These are phyloP conservation scores for Kondoa subrosea DNA, from an alignment of 768 basidiomycete species.

Conservation along the genomic window DNA sequence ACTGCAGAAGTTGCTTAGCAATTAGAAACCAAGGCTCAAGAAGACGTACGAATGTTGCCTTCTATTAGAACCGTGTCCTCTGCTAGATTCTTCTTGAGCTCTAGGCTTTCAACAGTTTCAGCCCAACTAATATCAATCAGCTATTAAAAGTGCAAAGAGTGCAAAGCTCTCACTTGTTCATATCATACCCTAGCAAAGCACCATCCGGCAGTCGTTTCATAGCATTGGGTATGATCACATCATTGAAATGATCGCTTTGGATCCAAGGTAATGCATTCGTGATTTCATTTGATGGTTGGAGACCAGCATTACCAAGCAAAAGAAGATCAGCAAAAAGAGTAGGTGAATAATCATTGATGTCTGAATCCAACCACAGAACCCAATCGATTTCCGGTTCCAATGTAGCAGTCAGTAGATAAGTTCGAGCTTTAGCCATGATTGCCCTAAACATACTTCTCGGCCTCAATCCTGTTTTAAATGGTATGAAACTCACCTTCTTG, in stretches of 20 bases:
- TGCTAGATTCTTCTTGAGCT: constrained; percentile 3
- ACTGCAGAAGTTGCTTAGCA: not conserved
- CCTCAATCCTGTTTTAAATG: not conserved
- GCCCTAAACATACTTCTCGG: constrained; percentile 1
- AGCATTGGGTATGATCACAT: constrained; percentile 4
- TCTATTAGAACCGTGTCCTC: constrained; percentile 20
- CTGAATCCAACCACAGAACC: constrained; percentile 25
- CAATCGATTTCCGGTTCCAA: constrained; percentile 21
- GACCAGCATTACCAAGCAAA: constrained; percentile 7
- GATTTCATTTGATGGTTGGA: constrained; percentile 8
- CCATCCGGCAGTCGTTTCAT: constrained; percentile 12
- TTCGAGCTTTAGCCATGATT: constrained; percentile 19
- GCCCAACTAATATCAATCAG: constrained; percentile 19
- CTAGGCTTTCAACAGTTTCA: constrained; percentile 22
- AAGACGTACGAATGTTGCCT: constrained; percentile 14
- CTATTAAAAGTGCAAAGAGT: not conserved
- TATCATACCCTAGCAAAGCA: constrained; percentile 19
- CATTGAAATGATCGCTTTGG: not conserved
- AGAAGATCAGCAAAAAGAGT: constrained; percentile 19
- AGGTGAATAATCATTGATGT: constrained; percentile 20
- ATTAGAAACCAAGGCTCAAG: not conserved
- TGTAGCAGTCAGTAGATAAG: constrained; percentile 20
- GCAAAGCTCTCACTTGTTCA: constrained; percentile 19
- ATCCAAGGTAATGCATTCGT: not conserved
- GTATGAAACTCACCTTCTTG: constrained; percentile 16